Conservation (phyloP, 1,139 yeast species). For the Protomyces macrosporus region DNA sequence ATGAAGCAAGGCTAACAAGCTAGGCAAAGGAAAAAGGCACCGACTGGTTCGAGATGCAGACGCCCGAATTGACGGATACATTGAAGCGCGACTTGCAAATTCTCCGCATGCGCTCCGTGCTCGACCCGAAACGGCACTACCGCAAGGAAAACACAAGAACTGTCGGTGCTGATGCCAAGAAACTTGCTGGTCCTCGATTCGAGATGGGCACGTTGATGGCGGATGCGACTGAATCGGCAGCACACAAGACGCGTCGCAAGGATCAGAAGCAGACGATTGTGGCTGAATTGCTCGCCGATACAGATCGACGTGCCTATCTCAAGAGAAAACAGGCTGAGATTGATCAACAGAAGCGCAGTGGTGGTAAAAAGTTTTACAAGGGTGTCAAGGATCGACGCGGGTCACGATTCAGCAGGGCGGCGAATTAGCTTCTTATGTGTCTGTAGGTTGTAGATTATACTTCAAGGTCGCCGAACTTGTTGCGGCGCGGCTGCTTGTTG, state of each 20-base stretch:
- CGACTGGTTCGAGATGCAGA: conserved; percentile 81
- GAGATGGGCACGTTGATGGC: conserved; percentile 85
- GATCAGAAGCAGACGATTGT: conserved; percentile 73
- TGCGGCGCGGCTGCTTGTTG: conserved; percentile 1
- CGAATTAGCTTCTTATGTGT: conserved; percentile 34
- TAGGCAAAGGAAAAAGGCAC: conserved; percentile 41
- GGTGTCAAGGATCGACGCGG: conserved; percentile 59
- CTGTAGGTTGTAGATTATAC: neutral
- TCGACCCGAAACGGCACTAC: conserved; percentile 94
- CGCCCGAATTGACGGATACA: conserved; percentile 68
- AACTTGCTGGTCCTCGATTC: conserved; percentile 40
- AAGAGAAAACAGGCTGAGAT: conserved; percentile 78
- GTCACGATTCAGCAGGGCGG: conserved; percentile 35
- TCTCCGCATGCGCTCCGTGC: conserved; percentile 77
- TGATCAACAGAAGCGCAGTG: conserved; percentile 67
- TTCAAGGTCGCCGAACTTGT: conserved; percentile 15
- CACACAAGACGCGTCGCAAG: conserved; percentile 62
- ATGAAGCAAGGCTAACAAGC: neutral
- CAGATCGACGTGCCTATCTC: conserved; percentile 66
- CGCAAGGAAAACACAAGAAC: conserved; percentile 41
- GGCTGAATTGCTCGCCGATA: conserved; percentile 74
- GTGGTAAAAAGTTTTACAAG: conserved; percentile 65
- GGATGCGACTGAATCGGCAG: conserved; percentile 72
- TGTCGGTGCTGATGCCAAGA: conserved; percentile 68
- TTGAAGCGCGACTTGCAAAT: conserved; percentile 72